A percentile compares a stretch with the other conserved stretches of the same genome.
Conservation (phyloP, 495 filamentous ascomycete genomes). For the Rostrohypoxylon terebratum region DNA sequence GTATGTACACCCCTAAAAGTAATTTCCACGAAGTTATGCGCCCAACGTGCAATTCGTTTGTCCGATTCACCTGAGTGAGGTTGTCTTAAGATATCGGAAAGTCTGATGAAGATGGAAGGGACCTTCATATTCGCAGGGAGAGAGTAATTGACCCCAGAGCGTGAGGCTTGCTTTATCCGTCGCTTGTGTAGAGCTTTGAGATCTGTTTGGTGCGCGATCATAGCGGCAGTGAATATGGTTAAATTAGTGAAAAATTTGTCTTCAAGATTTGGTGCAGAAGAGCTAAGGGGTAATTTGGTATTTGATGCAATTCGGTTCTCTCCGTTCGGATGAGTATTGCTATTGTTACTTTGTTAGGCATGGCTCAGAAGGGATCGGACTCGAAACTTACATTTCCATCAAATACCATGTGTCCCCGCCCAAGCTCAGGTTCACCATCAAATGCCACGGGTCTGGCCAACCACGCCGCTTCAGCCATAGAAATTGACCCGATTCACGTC, state of each 20-base stretch:
- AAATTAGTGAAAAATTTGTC: constrained; percentile 56
- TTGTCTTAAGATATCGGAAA: constrained; percentile 57
- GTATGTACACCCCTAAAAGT: constrained; percentile 61
- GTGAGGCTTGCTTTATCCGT: constrained; percentile 46
- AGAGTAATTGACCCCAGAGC: constrained; percentile 38
- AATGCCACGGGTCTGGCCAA: constrained; percentile 75
- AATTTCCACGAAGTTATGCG: constrained; percentile 65
- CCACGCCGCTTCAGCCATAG: constrained; percentile 71
- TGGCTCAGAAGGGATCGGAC: constrained; percentile 9
- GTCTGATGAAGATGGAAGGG: constrained; percentile 57
- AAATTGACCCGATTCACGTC: constrained; percentile 67
- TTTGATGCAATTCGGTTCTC: constrained; percentile 49
- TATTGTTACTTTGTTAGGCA: constrained; percentile 16
- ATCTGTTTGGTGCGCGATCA: constrained; percentile 59
- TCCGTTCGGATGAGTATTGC: constrained; percentile 38
- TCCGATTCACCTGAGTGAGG: constrained; percentile 30
- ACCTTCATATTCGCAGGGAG: constrained; percentile 54
- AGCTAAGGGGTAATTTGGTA: constrained; percentile 53
- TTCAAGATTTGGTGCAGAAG: constrained; percentile 49
- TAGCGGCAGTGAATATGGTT: constrained; percentile 53
- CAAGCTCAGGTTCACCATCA: constrained; percentile 75
- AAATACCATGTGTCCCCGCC: constrained; percentile 83
- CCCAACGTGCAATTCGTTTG: constrained; percentile 56
- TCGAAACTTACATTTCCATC: constrained; percentile 66
- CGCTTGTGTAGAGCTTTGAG: constrained; percentile 58